Percentiles rank a stretch among this genome's conserved stretches.
Evolutionary conservation across 257 asterid genomes (phyloP).

Genomic region (Thymus mandschuricus): DNA sequence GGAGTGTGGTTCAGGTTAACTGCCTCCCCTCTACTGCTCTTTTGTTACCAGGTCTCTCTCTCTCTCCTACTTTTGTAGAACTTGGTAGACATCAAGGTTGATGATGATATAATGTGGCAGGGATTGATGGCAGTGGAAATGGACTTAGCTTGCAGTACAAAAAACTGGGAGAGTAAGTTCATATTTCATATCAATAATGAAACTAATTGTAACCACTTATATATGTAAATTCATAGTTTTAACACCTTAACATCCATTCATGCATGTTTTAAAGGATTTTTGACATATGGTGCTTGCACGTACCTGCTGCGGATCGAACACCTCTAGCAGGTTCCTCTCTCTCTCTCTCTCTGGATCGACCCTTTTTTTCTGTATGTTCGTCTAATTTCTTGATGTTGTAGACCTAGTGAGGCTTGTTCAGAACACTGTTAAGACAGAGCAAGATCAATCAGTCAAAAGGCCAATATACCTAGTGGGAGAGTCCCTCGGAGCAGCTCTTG

Average conservation of each 20-base stretch:
- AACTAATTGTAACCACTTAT: no score
- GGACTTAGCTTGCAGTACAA: slow-evolving; percentile 49
- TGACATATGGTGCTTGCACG: slow-evolving; percentile 62
- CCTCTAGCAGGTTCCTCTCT: slow-evolving; percentile 17
- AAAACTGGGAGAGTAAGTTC: slow-evolving; percentile 47
- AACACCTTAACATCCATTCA: neutral
- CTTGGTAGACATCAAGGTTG: neutral
- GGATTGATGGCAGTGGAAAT: slow-evolving; percentile 53
- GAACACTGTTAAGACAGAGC: slow-evolving; percentile 45
- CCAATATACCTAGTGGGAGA: slow-evolving; percentile 67
- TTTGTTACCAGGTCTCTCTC: slow-evolving; percentile 51
- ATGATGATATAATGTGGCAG: slow-evolving; percentile 29
- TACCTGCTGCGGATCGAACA: slow-evolving; percentile 54
- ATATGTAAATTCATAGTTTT: no score
- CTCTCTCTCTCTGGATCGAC: no score
- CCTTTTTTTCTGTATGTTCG: no score
- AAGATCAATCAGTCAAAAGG: slow-evolving; percentile 34
- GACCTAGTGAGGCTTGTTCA: slow-evolving; percentile 40
- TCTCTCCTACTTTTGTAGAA: neutral
- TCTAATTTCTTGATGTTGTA: neutral
- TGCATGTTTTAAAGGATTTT: slow-evolving; percentile 47
- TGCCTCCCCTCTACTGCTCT: slow-evolving; percentile 50
- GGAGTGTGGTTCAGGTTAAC: slow-evolving; percentile 33
- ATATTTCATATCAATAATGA: no score
- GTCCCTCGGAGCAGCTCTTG: slow-evolving; percentile 62